Percentiles rank a stretch among this genome's conserved stretches.
phyloP scores from a whole-genome alignment of 306 rosid genomes.

The Calophaca sinica region DNA sequence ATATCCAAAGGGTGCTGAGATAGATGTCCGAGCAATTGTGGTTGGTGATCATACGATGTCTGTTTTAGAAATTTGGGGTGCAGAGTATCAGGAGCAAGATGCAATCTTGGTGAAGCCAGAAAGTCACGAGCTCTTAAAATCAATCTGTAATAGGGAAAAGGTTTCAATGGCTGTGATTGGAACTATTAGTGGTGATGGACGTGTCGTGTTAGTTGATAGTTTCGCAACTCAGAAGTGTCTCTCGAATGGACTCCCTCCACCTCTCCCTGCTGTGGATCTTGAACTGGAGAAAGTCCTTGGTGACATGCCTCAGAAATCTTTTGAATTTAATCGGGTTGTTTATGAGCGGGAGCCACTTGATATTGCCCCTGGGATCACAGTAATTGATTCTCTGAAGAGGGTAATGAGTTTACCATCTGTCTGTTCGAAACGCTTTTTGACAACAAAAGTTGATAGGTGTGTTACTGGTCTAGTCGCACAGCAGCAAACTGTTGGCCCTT shows the following conservation, averaged over 20 bases:
- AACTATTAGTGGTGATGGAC: conserved; percentile 77
- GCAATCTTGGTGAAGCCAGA: conserved; percentile 89
- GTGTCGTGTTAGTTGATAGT: conserved; percentile 74
- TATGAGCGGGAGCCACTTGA: conserved; percentile 75
- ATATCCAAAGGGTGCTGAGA: conserved; percentile 83
- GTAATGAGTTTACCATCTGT: conserved; percentile 85
- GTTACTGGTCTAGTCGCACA: conserved; percentile 92
- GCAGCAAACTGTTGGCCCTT: conserved; percentile 92
- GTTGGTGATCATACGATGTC: conserved; percentile 95
- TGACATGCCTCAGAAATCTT: conserved; percentile 88
- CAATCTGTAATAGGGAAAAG: conserved; percentile 81
- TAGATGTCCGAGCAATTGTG: conserved; percentile 72
- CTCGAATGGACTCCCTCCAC: conserved; percentile 68
- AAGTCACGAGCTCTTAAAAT: conserved; percentile 66
- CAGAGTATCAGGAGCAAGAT: conserved; percentile 95
- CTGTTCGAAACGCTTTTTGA: conserved; percentile 81
- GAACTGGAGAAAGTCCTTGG: conserved; percentile 93
- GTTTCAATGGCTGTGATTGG: conserved; percentile 96
- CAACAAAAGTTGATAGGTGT: conserved; percentile 84
- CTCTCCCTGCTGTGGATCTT: conserved; percentile 82
- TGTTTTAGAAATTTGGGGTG: conserved; percentile 95
- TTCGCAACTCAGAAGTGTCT: conserved; percentile 59
- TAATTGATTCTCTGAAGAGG: conserved; percentile 76
- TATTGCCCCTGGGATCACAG: conserved; percentile 71
- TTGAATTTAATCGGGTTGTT: conserved; percentile 63